Base-by-base conservation (phyloP, 106 monocot species). In the Iris macrosiphon region DNA sequence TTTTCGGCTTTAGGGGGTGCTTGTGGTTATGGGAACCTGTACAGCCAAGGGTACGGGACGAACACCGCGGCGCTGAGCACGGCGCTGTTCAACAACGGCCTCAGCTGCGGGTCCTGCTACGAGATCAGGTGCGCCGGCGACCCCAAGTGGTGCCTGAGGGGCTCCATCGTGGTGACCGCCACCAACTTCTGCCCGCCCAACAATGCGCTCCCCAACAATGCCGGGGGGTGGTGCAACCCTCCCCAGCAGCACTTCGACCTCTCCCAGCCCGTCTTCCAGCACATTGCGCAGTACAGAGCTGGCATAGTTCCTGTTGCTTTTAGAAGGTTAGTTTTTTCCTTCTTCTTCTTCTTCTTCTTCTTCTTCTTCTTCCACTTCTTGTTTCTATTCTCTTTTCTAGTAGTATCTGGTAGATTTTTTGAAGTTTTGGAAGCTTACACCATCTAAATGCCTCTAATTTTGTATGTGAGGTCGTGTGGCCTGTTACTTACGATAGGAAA, bases 181-280 rank as follows among this genome's bases (percentile, higher is more conserved):
- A 92, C 92, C 40, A 87, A 92, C 67, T 87, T 82, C 74, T 92
- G 92, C 77, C 92, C 92, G 0, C 85, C 92, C 1, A 92, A 92
- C 70, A 61, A 52, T 49, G 91, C 85, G 5, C 75, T 79, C 18
- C 82, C 92, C 2, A 73, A 59, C 53, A 41, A 67, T 20, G 53
- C 46, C n/a, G 83, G 83, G 1, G 83, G 83, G 0, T 78, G 82
- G 82, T 82, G 82, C 67, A 77, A 82, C 49, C 82, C 73, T 30
- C 77, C 77, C 15, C 64, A 69, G 13, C 77, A 61, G 15, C 77
- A 78, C 46, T 77, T 77, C 26, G 83, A 83, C 39, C 72, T 83
- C 32, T 60, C 77, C 2, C 57, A 83, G 65, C 77, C 77, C 10
- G 65, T 62, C 20, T 83, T 73, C 52, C 57, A 54, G 30, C 69